Evolutionary conservation across 2,329 filamentous ascomycete genomes (phyloP).

Genomic region (Microsporum audouinii): DNA sequence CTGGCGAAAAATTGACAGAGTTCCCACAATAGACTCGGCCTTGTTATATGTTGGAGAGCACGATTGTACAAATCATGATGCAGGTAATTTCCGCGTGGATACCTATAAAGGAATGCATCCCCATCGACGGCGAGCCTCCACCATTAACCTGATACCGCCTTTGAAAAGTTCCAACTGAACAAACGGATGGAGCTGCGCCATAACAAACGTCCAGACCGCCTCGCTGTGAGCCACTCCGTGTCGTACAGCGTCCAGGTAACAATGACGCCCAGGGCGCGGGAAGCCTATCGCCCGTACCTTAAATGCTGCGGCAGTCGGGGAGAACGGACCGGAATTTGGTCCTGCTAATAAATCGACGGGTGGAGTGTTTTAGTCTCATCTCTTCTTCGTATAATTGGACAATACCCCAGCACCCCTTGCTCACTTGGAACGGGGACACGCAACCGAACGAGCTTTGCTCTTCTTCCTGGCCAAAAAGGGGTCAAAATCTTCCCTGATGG

Average conservation of each 20-base stretch:
- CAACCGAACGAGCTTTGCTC: not conserved
- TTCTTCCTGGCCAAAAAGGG: not conserved
- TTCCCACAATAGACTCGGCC: not conserved
- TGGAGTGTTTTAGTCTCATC: not conserved
- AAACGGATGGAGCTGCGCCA: not conserved
- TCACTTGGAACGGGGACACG: not conserved
- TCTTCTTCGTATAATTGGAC: not conserved
- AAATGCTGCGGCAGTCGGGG: not conserved
- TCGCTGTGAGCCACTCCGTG: not conserved
- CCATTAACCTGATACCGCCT: not conserved
- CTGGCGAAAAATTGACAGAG: not conserved
- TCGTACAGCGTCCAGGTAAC: not conserved
- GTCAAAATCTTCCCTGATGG: not conserved
- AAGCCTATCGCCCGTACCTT: not conserved
- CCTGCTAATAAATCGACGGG: not conserved
- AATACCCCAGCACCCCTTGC: not conserved
- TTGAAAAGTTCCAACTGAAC: not conserved
- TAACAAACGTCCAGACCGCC: not conserved
- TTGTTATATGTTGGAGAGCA: not conserved
- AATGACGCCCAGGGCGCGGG: not conserved
- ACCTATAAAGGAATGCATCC: not conserved
- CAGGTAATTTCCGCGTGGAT: not conserved
- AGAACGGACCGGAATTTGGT: constrained; percentile 1
- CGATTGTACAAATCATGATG: not conserved
- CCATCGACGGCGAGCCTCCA: not conserved